Percentiles rank a stretch among this genome's conserved stretches.
Conservation (phyloP, 2,329 filamentous ascomycete genomes). For the Neopestalotiopsis clavispora region DNA sequence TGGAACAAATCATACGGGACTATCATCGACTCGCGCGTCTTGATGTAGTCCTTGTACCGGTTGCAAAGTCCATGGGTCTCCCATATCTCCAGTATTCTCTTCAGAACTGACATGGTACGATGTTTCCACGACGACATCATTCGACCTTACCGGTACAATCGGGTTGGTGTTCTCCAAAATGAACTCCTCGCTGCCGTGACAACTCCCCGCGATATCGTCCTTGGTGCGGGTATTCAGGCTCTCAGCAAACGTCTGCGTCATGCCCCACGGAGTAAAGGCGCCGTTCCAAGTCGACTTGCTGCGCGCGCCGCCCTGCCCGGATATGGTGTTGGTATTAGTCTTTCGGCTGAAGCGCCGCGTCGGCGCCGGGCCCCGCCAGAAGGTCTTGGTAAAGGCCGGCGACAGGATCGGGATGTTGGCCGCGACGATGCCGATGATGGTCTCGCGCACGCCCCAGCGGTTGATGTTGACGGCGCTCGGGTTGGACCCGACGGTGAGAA, state of each 20-base stretch:
- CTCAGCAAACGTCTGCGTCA: constrained; percentile 16
- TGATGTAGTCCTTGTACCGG: background rate
- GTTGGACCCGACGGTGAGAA: constrained; percentile 32
- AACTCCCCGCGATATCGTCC: background rate
- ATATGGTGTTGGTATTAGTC: background rate
- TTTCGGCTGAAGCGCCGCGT: background rate
- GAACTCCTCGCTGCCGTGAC: constrained; percentile 15
- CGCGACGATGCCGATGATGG: constrained; percentile 38
- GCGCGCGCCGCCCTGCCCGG: background rate
- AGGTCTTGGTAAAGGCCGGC: constrained; percentile 32
- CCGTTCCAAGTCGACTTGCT: background rate
- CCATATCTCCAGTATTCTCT: background rate
- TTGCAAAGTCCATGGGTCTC: background rate
- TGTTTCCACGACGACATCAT: constrained; percentile 7
- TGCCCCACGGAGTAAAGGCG: background rate
- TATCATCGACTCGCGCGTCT: background rate
- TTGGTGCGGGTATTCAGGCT: background rate
- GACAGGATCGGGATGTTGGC: constrained; percentile 39
- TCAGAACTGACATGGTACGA: background rate
- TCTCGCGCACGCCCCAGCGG: constrained; percentile 41
- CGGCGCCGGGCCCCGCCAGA: constrained; percentile 29
- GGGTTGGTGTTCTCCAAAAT: constrained; percentile 8
- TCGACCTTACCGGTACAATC: background rate
- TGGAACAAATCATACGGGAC: background rate
- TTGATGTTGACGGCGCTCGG: constrained; percentile 40